Percentiles rank a stretch among this genome's conserved stretches.
Conservation (phyloP, 2,329 filamentous ascomycete genomes). For the Colletotrichum trifolii region DNA sequence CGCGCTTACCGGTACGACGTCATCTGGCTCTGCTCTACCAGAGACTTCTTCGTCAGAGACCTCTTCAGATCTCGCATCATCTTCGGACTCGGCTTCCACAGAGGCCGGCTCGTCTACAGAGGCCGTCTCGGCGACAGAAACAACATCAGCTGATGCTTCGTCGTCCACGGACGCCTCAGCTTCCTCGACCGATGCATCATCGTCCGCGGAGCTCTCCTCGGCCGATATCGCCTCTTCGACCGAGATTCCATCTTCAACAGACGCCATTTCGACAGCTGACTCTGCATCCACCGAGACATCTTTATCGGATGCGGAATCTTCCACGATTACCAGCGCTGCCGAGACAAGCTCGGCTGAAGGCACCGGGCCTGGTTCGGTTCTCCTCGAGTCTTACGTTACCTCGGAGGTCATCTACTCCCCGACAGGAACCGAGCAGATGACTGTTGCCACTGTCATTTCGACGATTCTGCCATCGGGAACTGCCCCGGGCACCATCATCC, state of each 20-base stretch:
- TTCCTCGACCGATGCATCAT: not conserved
- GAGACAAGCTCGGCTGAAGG: not conserved
- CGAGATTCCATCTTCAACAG: not conserved
- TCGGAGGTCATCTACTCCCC: slow-evolving; percentile 23
- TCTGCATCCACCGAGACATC: not conserved
- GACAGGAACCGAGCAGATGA: slow-evolving; percentile 15
- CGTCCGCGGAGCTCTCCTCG: not conserved
- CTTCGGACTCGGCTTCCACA: no score
- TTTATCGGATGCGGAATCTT: not conserved
- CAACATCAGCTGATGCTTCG: not conserved
- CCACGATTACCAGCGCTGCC: not conserved
- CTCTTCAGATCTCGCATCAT: no score
- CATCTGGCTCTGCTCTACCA: no score
- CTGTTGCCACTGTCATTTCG: slow-evolving; percentile 2
- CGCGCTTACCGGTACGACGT: no score
- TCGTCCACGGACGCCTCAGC: not conserved
- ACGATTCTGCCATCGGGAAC: slow-evolving; percentile 25
- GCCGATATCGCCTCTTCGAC: not conserved
- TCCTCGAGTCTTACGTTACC: slow-evolving; percentile 4
- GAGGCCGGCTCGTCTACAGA: no score
- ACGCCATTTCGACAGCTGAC: not conserved
- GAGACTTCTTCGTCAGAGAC: no score
- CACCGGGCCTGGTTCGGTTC: not conserved
- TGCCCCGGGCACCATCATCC: slow-evolving; percentile 20
- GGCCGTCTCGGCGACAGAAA: not conserved